These are phyloP conservation scores for Saksenaea vasiformis DNA, from an alignment of 371 early-diverging fungal species.

Conservation along the genomic window DNA sequence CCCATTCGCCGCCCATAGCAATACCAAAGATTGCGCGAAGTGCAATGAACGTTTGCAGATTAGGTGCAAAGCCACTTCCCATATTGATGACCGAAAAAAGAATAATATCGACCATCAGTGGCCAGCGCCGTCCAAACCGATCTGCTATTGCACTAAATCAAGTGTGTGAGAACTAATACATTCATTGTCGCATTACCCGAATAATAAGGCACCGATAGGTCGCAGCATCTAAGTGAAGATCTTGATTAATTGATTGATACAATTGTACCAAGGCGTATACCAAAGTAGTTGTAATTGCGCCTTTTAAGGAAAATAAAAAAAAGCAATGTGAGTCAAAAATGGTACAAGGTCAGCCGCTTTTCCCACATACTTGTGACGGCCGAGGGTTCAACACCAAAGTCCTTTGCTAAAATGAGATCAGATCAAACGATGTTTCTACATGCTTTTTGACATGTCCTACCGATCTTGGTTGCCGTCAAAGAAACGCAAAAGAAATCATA, in stretches of 20 bases:
- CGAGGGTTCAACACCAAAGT: conserved; percentile 52
- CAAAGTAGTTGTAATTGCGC: conserved; percentile 39
- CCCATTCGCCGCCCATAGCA: conserved; percentile 77
- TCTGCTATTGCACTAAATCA: conserved; percentile 55
- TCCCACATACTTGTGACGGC: conserved; percentile 47
- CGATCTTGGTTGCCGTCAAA: conserved; percentile 37
- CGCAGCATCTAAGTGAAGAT: conserved; percentile 46
- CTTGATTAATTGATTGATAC: background rate
- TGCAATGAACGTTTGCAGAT: conserved; percentile 42
- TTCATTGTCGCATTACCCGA: conserved; percentile 39
- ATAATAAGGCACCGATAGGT: conserved; percentile 67
- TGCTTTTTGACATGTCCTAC: conserved; percentile 8
- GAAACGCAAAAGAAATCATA: conserved; percentile 67
- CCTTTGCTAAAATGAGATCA: conserved; percentile 28
- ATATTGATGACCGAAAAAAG: conserved; percentile 62
- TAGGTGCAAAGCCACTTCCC: conserved; percentile 62
- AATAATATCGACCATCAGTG: conserved; percentile 65
- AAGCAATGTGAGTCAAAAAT: background rate
- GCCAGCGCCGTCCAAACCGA: conserved; percentile 63
- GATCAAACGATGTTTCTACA: background rate
- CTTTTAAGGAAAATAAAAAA: conserved; percentile 13
- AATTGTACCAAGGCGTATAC: conserved; percentile 5
- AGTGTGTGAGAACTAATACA: background rate
- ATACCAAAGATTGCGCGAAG: conserved; percentile 72
- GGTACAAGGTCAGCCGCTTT: background rate